Evolutionary conservation across 345 rosid species (phyloP).

Genomic region (Arabidopsis suecica): DNA sequence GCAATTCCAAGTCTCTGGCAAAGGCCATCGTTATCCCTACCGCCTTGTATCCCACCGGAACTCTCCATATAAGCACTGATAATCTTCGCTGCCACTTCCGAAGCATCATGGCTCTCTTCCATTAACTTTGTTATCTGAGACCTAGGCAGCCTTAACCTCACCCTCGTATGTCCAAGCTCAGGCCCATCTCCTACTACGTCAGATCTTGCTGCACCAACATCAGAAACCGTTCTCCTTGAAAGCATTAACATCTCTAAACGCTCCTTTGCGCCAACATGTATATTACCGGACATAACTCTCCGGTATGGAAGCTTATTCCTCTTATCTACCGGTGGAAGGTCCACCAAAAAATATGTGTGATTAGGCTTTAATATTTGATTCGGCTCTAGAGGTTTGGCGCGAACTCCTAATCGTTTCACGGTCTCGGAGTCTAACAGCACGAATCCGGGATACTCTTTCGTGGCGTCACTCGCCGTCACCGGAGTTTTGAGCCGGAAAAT

Average conservation of each 20-base stretch:
- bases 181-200: not conserved
- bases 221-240: conserved; percentile 41
- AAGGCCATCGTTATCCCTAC: not conserved
- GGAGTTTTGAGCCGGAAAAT: conserved; percentile 73
- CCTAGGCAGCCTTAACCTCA: conserved; percentile 68
- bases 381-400: conserved; percentile 68
- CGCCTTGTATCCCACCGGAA: conserved; percentile 2
- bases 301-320: conserved; percentile 46
- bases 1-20: not conserved
- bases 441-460: conserved; percentile 67
- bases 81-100: conserved; percentile 64
- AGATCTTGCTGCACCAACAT: conserved; percentile 51
- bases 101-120: conserved; percentile 61
- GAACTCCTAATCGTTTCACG: conserved; percentile 67
- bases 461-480: conserved; percentile 53
- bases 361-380: conserved; percentile 56
- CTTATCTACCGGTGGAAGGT: conserved; percentile 47
- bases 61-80: conserved; percentile 50
- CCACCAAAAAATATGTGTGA: conserved; percentile 69
- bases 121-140: conserved; percentile 64
- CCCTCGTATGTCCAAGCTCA: conserved; percentile 37
- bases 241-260: conserved; percentile 56
- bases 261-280: conserved; percentile 79
- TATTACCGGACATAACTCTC: conserved; percentile 67
- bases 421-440: conserved; percentile 72